phyloP scores from a whole-genome alignment of 306 rosid species.

The Geum urbanum region DNA sequence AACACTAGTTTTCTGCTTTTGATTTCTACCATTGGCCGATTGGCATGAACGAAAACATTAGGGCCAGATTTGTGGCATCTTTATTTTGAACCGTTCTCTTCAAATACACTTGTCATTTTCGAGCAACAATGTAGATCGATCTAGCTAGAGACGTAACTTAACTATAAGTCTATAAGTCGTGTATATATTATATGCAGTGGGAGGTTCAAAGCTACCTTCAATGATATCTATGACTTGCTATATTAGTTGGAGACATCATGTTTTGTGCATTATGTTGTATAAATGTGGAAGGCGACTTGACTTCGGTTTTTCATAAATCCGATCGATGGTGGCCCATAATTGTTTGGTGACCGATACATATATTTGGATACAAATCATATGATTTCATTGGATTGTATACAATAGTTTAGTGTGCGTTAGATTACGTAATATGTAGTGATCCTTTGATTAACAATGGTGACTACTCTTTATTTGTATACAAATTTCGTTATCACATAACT shows the following conservation, averaged over 20 bases:
- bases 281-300: background rate
- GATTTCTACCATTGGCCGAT: background rate
- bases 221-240: background rate
- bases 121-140: background rate
- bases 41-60: background rate
- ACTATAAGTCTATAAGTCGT: background rate
- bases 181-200: background rate
- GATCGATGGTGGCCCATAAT: background rate
- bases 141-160: background rate
- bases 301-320: background rate
- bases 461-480: too few species aligned
- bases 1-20: background rate
- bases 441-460: too few species aligned
- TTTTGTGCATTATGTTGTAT: background rate
- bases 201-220: background rate
- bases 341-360: background rate
- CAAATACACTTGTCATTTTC: background rate
- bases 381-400: background rate
- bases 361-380: background rate
- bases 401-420: background rate
- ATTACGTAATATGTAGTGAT: background rate
- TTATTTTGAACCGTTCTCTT: background rate
- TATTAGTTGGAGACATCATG: background rate
- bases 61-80: constrained; percentile 4
- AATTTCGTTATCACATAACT: too few species aligned